Base-by-base conservation (phyloP, 129 eudicot species). In the Pittosporum tobira region DNA sequence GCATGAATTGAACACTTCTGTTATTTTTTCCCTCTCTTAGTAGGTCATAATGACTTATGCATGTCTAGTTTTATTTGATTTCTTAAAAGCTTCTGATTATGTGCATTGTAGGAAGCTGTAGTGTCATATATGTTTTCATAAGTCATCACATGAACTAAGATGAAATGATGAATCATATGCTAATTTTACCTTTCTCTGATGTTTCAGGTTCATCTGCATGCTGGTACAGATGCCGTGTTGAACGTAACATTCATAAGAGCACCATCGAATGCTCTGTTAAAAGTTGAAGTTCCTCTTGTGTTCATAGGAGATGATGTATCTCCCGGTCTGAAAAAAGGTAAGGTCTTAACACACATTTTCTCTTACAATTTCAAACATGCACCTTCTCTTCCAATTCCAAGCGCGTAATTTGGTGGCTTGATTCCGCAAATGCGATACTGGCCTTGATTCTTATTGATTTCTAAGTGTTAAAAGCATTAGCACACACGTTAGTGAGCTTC, bases 181-280 rank as follows among this genome's bases (percentile, higher is more conserved):
- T 56, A 4, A 56, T 12, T 31, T 18, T 47, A 45, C 16, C 51
- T 27, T 28, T 20, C 12, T 18, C 10, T 62, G 52, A 51, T 37
- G 3, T 74, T 47, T 44, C 94, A 91, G 99, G 74, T 91, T 67
- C 99, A 91, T 80, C 72, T 78, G 52, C 81, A 91, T 43, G 76
- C 99, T 51, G 81, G 77, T 50, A 73, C 94, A 34, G 96, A 91
- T 72, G 87, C 90, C 20, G 69, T 83, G 31, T 75, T 87, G 13
- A 91, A 91, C 81, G 87, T 91, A 46, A 91, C 99, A 27, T 91
- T 91, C 73, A 69, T 91, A 37, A 83, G 95, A 70, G 98, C 98
- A 25, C 98, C 98, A 15, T 71, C 95, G 24, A 58, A 77, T 69
- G 96, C 99, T 65, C 67, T 82, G 47, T 55, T 91, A 76, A 91